A percentile compares a stretch with the other conserved stretches of the same genome.
phyloP scores from a whole-genome alignment of 2,329 filamentous ascomycete genomes.

The Ophiostoma novo-ulmi region DNA sequence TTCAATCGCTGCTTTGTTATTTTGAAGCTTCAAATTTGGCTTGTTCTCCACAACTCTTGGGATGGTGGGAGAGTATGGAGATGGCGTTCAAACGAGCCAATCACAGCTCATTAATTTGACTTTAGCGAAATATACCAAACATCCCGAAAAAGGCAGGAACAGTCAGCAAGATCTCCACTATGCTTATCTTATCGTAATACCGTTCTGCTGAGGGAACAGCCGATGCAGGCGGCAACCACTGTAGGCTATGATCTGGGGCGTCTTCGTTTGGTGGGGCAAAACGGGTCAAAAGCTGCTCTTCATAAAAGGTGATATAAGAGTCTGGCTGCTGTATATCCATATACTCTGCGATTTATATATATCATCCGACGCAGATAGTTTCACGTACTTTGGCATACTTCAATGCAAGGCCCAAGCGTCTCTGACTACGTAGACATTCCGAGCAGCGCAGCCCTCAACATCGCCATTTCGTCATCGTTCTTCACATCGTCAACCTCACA shows the following conservation, averaged over 20 bases:
- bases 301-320: neutral
- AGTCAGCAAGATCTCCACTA: slow-evolving; percentile 1
- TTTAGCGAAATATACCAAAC: neutral
- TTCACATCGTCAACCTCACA: neutral
- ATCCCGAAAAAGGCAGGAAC: slow-evolving; percentile 1
- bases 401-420: slow-evolving; percentile 17
- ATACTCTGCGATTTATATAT: neutral
- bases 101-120: neutral
- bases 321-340: neutral
- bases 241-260: slow-evolving; percentile 9
- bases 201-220: slow-evolving; percentile 12
- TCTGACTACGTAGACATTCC: slow-evolving; percentile 16
- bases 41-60: neutral
- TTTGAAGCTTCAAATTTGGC: slow-evolving; percentile 10
- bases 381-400: neutral
- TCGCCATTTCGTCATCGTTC: slow-evolving; percentile 3
- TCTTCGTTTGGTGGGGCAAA: neutral
- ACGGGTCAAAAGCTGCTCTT: neutral
- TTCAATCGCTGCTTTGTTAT: neutral
- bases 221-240: slow-evolving; percentile 19
- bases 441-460: slow-evolving; percentile 12
- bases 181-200: slow-evolving; percentile 11
- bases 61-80: neutral
- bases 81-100: neutral
- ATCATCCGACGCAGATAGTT: neutral